A percentile compares a stretch with the other conserved stretches of the same genome.
Conservation (phyloP, 306 rosid species). For the Castanea crenata region DNA sequence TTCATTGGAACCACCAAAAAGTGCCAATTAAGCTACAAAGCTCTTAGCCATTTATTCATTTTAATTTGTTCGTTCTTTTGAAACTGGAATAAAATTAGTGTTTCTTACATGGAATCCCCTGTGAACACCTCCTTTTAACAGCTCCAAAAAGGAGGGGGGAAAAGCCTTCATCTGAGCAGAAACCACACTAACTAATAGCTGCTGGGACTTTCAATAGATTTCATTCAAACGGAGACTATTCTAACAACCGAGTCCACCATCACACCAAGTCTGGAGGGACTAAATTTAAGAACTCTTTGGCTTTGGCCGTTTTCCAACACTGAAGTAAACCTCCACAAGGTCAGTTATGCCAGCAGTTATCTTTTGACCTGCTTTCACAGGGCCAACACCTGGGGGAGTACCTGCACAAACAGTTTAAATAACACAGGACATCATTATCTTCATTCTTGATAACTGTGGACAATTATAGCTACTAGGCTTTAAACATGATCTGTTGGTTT, state of each 20-base stretch:
- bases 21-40: too few relatives aligned
- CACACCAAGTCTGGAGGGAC: background rate
- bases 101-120: background rate
- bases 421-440: background rate
- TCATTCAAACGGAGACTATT: too few relatives aligned
- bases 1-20: too few relatives aligned
- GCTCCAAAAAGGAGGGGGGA: background rate
- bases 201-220: too few relatives aligned
- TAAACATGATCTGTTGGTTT: background rate
- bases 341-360: conserved; percentile 84
- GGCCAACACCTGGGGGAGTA: conserved; percentile 94
- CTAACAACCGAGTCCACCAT: background rate
- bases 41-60: too few relatives aligned
- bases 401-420: conserved; percentile 51
- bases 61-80: background rate
- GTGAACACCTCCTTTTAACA: background rate
- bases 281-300: conserved; percentile 22
- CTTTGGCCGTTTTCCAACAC: conserved; percentile 53
- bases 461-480: background rate
- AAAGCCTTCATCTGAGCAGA: background rate
- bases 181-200: background rate
- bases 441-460: background rate
- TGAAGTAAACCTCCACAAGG: conserved; percentile 64
- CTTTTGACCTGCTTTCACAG: conserved; percentile 84
- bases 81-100: background rate